Evolutionary conservation across 352 stramenopile genomes (phyloP).

Genomic region (Hyaloperonospora brassicae): DNA sequence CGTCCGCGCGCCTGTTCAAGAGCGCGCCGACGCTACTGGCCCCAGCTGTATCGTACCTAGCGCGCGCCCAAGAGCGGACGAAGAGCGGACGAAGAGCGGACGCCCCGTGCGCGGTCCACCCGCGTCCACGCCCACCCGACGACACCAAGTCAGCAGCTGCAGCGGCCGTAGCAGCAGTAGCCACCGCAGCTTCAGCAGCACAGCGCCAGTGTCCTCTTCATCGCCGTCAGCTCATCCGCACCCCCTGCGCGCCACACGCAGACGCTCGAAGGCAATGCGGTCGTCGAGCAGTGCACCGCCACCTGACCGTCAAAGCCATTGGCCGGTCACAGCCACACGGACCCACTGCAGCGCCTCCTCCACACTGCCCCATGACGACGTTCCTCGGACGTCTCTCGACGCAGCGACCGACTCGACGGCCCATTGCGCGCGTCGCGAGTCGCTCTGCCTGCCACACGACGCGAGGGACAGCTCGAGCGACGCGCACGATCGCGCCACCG

Average conservation of each 20-base stretch:
- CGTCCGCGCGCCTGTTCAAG: constrained; percentile 5
- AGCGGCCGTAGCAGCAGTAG: too few relatives aligned
- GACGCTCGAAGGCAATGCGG: constrained; percentile 13
- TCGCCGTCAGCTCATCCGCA: constrained; percentile 2
- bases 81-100: constrained; percentile 5
- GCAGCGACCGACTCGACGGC: neutral
- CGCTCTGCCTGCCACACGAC: neutral
- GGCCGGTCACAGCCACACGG: constrained; percentile 1
- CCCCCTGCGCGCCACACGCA: constrained; percentile 3
- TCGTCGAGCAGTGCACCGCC: constrained; percentile 2
- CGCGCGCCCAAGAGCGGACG: constrained; percentile 15
- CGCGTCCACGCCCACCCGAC: constrained; percentile 20
- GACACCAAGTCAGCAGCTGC: constrained; percentile 6
- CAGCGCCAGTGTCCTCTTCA: constrained; percentile 19
- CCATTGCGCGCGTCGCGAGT: constrained; percentile 1
- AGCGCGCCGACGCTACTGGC: neutral
- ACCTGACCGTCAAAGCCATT: constrained; percentile 6
- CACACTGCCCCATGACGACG: constrained; percentile 9
- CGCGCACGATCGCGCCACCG: neutral
- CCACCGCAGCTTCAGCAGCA: too few relatives aligned
- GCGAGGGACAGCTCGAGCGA: constrained; percentile 1
- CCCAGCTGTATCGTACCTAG: constrained; percentile 5
- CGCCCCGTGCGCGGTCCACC: constrained; percentile 23
- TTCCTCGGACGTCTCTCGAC: neutral
- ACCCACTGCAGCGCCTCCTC: neutral